phyloP scores from a whole-genome alignment of 495 filamentous ascomycete species.

The Corynascus novoguineensis region DNA sequence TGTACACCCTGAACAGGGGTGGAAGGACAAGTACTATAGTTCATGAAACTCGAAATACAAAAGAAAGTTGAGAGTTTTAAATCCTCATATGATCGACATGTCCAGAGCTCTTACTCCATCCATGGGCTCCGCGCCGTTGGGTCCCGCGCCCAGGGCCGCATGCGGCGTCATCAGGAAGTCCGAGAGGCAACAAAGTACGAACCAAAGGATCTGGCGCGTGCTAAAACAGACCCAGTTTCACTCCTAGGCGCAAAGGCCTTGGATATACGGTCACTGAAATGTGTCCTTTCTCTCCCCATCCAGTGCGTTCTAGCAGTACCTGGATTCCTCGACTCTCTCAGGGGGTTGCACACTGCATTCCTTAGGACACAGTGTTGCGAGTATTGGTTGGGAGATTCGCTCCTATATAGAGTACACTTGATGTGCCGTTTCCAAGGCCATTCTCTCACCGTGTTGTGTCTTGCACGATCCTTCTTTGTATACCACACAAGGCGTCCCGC shows the following conservation, averaged over 20 bases:
- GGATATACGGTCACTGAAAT: not conserved
- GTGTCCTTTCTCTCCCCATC: slow-evolving; percentile 5
- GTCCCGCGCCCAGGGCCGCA: not conserved
- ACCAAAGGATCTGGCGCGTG: not conserved
- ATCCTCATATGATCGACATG: not conserved
- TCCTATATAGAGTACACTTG: not conserved
- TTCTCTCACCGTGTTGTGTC: not conserved
- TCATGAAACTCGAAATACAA: no score
- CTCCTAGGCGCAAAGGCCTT: not conserved
- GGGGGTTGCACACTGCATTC: not conserved
- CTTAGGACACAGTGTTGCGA: slow-evolving; percentile 5
- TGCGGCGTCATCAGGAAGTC: slow-evolving; percentile 6
- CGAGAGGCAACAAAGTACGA: not conserved
- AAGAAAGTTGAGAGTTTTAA: not conserved
- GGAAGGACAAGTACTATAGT: no score
- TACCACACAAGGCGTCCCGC: not conserved
- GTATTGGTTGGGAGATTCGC: not conserved
- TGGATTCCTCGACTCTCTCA: not conserved
- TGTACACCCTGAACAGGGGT: no score
- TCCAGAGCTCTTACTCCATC: not conserved
- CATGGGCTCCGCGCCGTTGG: not conserved
- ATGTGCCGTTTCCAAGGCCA: not conserved
- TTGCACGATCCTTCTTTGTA: not conserved
- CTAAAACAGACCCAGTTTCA: not conserved
- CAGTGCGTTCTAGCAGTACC: not conserved